These are phyloP conservation scores for Phlebopus sp. DNA, from an alignment of 1,284 basidiomycete species.

Conservation along the genomic window DNA sequence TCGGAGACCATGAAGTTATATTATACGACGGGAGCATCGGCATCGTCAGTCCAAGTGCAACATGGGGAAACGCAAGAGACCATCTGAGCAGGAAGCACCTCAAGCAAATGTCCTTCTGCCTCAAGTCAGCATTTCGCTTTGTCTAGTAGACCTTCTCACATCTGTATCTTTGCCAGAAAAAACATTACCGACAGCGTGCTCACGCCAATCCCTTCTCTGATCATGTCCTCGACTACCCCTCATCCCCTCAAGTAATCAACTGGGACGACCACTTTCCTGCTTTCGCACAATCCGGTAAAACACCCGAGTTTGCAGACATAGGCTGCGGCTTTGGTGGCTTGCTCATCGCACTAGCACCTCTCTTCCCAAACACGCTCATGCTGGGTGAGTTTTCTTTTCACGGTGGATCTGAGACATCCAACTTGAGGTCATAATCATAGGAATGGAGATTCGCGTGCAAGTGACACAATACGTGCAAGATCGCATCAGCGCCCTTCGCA, in stretches of 20 bases:
- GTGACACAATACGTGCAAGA: slow-evolving; percentile 97
- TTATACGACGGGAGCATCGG: background rate
- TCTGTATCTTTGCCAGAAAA: slow-evolving; percentile 60
- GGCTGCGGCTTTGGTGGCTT: slow-evolving; percentile 99
- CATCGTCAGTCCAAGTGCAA: background rate
- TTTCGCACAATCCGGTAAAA: slow-evolving; percentile 54
- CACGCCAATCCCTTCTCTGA: slow-evolving; percentile 99
- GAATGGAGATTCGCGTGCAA: slow-evolving; percentile 96
- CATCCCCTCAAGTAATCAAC: slow-evolving; percentile 77
- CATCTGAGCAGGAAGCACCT: slow-evolving; percentile 5
- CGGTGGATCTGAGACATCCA: slow-evolving; percentile 2
- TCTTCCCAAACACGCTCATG: slow-evolving; percentile 92
- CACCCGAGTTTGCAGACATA: slow-evolving; percentile 94
- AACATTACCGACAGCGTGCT: slow-evolving; percentile 94
- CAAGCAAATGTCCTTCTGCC: slow-evolving; percentile 20
- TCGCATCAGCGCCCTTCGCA: slow-evolving; percentile 85
- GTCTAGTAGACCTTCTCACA: background rate
- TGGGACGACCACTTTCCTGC: slow-evolving; percentile 87
- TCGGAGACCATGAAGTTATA: background rate
- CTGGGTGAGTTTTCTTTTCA: slow-evolving; percentile 62
- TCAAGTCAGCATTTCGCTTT: slow-evolving; percentile 18
- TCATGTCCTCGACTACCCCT: slow-evolving; percentile 88
- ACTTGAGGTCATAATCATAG: slow-evolving; percentile 38
- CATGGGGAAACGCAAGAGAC: slow-evolving; percentile 31
- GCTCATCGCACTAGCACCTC: slow-evolving; percentile 84